Percentiles rank a stretch among this genome's conserved stretches.
Evolutionary conservation across 257 asterid genomes (phyloP).

Genomic region (Primulina tabacum): DNA sequence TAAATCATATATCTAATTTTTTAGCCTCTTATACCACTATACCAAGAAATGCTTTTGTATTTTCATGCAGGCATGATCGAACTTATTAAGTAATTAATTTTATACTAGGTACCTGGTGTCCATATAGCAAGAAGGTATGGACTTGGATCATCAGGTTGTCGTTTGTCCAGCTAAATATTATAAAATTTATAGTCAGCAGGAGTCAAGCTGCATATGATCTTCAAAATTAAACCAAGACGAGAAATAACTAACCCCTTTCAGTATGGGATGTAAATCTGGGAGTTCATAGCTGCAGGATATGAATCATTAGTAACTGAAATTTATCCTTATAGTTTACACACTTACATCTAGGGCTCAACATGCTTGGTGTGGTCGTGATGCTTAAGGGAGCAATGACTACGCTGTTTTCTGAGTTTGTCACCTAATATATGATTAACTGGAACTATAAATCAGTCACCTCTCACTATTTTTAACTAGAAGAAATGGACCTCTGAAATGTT

Average conservation of each 20-base stretch:
- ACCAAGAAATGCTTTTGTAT: slow-evolving; percentile 1
- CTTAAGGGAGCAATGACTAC: slow-evolving; percentile 5
- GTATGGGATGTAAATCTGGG: slow-evolving; percentile 78
- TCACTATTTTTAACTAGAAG: background rate
- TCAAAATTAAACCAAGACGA: background rate
- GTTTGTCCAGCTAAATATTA: slow-evolving; percentile 66
- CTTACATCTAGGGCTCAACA: background rate
- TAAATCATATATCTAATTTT: background rate
- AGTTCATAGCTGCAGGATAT: slow-evolving; percentile 71
- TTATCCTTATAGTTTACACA: background rate
- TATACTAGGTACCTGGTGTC: slow-evolving; percentile 73
- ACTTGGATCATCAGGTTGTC: slow-evolving; percentile 94
- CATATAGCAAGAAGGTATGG: slow-evolving; percentile 97
- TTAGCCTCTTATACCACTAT: slow-evolving; percentile 9
- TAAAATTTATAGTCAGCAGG: slow-evolving; percentile 27
- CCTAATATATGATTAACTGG: background rate
- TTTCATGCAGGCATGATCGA: slow-evolving; percentile 3
- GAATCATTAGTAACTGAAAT: slow-evolving; percentile 26
- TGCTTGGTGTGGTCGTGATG: slow-evolving; percentile 2
- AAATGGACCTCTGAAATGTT: background rate
- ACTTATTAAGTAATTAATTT: slow-evolving; percentile 16
- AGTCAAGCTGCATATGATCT: slow-evolving; percentile 21
- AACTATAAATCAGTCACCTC: background rate
- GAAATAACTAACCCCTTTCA: slow-evolving; percentile 55
- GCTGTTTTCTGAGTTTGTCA: slow-evolving; percentile 1